Conservation (phyloP, 2,329 filamentous ascomycete genomes). For the Colletotrichum sp. region DNA sequence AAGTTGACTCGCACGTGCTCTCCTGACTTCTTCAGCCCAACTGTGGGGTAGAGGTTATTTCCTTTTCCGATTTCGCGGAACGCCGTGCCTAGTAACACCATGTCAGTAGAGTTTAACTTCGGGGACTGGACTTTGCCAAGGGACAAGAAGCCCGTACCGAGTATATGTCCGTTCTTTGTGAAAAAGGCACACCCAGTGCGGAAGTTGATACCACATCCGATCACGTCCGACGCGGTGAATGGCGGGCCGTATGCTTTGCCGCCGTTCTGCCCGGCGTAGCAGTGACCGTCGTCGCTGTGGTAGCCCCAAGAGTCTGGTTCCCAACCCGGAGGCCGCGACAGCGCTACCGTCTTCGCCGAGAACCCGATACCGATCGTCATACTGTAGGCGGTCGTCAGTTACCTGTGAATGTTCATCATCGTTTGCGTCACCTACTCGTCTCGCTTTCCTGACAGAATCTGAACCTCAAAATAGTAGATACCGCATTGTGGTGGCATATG, state of each 20-base stretch:
- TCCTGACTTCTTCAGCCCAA: conserved; percentile 69
- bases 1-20: conserved; percentile 71
- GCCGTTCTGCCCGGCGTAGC: conserved; percentile 60
- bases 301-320: conserved; percentile 73
- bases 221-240: conserved; percentile 61
- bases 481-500: conserved; percentile 89
- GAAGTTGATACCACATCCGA: conserved; percentile 73
- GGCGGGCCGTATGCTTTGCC: conserved; percentile 63
- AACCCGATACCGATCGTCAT: conserved; percentile 70
- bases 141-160: conserved; percentile 49
- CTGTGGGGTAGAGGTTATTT: conserved; percentile 61
- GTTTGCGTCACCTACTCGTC: conserved; percentile 55
- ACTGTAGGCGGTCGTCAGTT: conserved; percentile 35
- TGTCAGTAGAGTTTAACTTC: conserved; percentile 15
- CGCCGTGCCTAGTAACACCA: conserved; percentile 61
- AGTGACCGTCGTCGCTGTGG: conserved; percentile 71
- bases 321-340: conserved; percentile 68
- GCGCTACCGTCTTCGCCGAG: conserved; percentile 55
- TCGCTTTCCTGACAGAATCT: conserved; percentile 53
- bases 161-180: conserved; percentile 66
- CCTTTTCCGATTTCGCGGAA: conserved; percentile 69
- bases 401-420: neutral
- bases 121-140: neutral
- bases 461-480: conserved; percentile 90
- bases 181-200: conserved; percentile 69